phyloP scores from a whole-genome alignment of 225 moss, liverwort and hornwort genomes.

The Antitrichia curtipendula region DNA sequence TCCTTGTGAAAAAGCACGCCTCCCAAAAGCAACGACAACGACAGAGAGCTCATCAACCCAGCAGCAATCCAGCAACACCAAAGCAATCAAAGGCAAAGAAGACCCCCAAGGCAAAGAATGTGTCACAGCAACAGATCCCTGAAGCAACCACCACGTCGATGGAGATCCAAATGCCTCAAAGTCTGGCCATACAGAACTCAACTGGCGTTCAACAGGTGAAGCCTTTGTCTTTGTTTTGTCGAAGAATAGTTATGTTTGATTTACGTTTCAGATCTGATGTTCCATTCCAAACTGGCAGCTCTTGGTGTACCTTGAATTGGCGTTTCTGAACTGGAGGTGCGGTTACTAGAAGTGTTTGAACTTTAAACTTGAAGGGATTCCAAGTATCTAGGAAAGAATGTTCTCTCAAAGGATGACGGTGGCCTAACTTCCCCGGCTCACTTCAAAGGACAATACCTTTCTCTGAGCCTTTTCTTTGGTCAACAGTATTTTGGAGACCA shows the following conservation, averaged over 20 bases:
- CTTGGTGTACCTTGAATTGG: background rate
- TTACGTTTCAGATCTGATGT: background rate
- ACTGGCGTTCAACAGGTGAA: background rate
- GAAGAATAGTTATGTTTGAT: background rate
- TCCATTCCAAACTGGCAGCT: background rate
- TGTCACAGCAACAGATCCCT: background rate
- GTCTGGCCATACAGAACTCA: background rate
- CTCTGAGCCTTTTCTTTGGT: background rate
- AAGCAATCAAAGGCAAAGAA: constrained; percentile 22
- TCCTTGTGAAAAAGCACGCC: constrained; percentile 44
- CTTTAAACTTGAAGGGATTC: background rate
- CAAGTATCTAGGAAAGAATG: background rate
- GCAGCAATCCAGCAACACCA: background rate
- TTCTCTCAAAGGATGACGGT: background rate
- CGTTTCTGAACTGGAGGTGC: background rate
- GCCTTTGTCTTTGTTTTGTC: background rate
- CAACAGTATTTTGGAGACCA: background rate
- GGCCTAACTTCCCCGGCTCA: background rate
- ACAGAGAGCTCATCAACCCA: constrained; percentile 17
- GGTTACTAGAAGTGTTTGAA: background rate
- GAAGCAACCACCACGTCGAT: background rate
- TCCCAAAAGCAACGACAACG: constrained; percentile 65
- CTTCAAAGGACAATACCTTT: background rate
- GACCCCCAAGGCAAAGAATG: background rate
- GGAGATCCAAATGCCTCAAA: background rate